Conservation (phyloP, 495 filamentous ascomycete species). For the Lophiotrema nucula region DNA sequence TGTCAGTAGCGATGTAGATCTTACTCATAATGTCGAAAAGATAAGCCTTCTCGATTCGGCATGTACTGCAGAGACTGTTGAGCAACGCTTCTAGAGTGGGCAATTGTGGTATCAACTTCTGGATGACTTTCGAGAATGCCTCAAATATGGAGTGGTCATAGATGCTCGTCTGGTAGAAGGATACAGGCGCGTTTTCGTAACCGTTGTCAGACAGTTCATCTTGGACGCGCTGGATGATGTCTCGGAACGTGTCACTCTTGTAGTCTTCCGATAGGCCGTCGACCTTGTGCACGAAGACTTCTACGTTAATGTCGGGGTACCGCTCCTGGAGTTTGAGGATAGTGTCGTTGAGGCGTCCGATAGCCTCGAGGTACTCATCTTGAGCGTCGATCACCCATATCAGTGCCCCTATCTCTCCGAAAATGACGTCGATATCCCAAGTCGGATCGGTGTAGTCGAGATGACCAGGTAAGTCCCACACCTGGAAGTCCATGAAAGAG, state of each 20-base stretch:
- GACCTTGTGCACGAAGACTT: slow-evolving; percentile 98
- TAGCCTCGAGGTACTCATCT: slow-evolving; percentile 90
- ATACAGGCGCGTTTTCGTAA: slow-evolving; percentile 86
- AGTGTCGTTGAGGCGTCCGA: slow-evolving; percentile 79
- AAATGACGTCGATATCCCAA: slow-evolving; percentile 89
- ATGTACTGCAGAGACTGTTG: slow-evolving; percentile 82
- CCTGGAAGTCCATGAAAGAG: slow-evolving; percentile 98
- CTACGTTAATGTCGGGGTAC: slow-evolving; percentile 90
- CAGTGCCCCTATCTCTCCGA: slow-evolving; percentile 85
- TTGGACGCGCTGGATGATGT: slow-evolving; percentile 93
- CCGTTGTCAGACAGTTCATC: slow-evolving; percentile 92
- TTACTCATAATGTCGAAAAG: slow-evolving; percentile 95
- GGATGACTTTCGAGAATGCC: slow-evolving; percentile 95
- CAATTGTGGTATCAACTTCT: slow-evolving; percentile 91
- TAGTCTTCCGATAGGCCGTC: slow-evolving; percentile 94
- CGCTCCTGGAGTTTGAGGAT: slow-evolving; percentile 81
- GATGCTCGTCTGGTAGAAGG: slow-evolving; percentile 92
- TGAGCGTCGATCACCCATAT: slow-evolving; percentile 99
- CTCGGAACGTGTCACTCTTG: slow-evolving; percentile 86
- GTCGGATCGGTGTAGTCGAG: slow-evolving; percentile 81
- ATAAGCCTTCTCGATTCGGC: slow-evolving; percentile 94
- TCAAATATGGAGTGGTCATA: slow-evolving; percentile 98
- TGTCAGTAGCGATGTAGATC: slow-evolving; percentile 97
- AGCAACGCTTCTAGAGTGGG: slow-evolving; percentile 88
- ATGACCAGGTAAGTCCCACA: slow-evolving; percentile 95